Evolutionary conservation across 805 yeast genomes (phyloP).

Genomic region (Cyberlindnera mycetangii): DNA sequence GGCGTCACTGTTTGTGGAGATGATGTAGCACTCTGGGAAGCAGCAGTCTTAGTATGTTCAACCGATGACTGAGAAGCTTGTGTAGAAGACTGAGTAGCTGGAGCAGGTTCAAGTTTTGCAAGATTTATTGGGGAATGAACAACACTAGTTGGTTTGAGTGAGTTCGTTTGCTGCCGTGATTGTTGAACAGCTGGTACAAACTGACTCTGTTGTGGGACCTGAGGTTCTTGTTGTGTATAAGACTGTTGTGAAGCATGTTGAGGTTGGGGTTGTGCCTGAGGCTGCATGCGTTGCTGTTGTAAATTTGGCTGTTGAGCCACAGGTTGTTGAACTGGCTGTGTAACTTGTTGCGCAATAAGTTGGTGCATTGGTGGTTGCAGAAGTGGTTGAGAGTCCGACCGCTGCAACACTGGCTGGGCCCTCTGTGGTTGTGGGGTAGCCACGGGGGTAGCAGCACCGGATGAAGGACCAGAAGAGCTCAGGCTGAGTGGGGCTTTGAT

Average conservation of each 20-base stretch:
- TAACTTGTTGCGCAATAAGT: too few relatives aligned
- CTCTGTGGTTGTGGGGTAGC: slow-evolving; percentile 2
- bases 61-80: neutral
- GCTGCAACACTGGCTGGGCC: neutral
- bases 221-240: neutral
- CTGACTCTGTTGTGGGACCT: neutral
- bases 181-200: too few relatives aligned
- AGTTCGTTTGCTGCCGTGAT: neutral
- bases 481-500: slow-evolving; percentile 39
- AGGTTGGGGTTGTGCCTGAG: neutral
- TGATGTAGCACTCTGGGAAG: neutral
- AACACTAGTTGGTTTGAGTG: neutral
- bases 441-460: slow-evolving; percentile 20
- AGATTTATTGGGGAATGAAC: neutral
- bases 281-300: neutral
- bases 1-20: neutral
- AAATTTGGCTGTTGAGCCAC: slow-evolving; percentile 1
- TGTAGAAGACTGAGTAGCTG: neutral
- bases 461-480: slow-evolving; percentile 22
- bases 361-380: neutral
- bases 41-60: neutral
- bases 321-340: slow-evolving; percentile 3
- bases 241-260: slow-evolving; percentile 1
- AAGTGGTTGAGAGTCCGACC: neutral
- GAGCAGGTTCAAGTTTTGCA: neutral